These are phyloP conservation scores for Tricladium varicosporioides DNA, from an alignment of 2,329 filamentous ascomycete genomes.

Conservation along the genomic window DNA sequence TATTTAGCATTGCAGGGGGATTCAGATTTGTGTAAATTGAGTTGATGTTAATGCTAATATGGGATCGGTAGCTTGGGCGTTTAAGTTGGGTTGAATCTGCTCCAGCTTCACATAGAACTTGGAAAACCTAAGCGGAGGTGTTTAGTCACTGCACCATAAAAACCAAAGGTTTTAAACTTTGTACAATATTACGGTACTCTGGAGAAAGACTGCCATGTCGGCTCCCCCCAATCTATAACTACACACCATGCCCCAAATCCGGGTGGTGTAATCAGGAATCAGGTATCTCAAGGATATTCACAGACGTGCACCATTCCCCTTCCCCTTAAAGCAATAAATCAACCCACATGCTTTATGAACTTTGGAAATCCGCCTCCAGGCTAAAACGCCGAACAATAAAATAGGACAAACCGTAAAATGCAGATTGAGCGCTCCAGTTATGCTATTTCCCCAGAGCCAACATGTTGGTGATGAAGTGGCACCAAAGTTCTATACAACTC, in stretches of 20 bases:
- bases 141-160: background rate
- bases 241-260: conserved; percentile 9
- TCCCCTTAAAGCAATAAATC: background rate
- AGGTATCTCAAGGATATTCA: conserved; percentile 14
- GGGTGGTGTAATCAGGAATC: conserved; percentile 12
- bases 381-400: conserved; percentile 19
- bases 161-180: background rate
- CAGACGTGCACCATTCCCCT: background rate
- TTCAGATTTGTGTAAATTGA: too few species aligned
- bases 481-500: conserved; percentile 20
- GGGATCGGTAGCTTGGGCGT: background rate
- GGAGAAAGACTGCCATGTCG: background rate
- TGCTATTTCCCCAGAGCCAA: background rate
- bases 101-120: background rate
- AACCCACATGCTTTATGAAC: conserved; percentile 8
- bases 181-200: conserved; percentile 1
- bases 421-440: conserved; percentile 7
- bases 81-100: background rate
- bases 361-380: conserved; percentile 1
- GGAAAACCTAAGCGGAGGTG: background rate
- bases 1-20: too few species aligned
- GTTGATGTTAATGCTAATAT: too few species aligned
- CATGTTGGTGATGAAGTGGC: background rate
- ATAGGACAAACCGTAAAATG: conserved; percentile 18
- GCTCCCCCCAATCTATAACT: conserved; percentile 18